Base-by-base conservation (phyloP, 106 monocot genomes). In the Dioscorea dumetorum region DNA sequence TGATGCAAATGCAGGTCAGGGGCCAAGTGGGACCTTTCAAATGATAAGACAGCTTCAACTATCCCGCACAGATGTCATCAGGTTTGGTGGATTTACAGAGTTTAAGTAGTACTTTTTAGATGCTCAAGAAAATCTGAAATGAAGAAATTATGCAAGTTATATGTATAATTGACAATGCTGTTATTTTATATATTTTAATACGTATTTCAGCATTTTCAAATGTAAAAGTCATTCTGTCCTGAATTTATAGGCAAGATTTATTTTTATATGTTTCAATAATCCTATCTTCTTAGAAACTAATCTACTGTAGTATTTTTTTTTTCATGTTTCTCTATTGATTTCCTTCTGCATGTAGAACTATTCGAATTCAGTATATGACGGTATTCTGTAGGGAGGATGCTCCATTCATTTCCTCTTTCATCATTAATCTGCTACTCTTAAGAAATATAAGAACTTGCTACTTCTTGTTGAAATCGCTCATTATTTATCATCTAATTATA, bases 41-140 rank as follows among this genome's bases (percentile, higher is more conserved):
- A 57, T 33, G 20, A 62, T 88, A 20, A 81, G 70, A 63, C 63
- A 57, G 41, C 88, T 88, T 63, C 88, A 67, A 12, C 73, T 88
- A 22, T 84, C 84, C 24, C 84, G 76, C 20, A 28, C 33, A 0
- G 79, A 81, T 60, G 20, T 84, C 35, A 65, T 76, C 20, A 88
- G 84, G 88, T 88, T 71, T 61, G 65, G 11, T 28, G 49, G 11
- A 34, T 34, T 12, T 63, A 13, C 0, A 54, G 18, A 18, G 54
- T 8, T 54, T 54, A 8, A 19, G 19, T 18, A 14, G 54, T 54
- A 1, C 19, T 19, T 19, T 19, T 28, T 18, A 18, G 54, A 54
- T 54, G 4, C 15, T 18, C 18, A 5, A 0, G 1, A 54, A 8
- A 54, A 0, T 19, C 15, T 19, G 5, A 54, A 54, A 54, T 54